phyloP scores from a whole-genome alignment of 352 stramenopile species.

The Globisporangium takayamanum region DNA sequence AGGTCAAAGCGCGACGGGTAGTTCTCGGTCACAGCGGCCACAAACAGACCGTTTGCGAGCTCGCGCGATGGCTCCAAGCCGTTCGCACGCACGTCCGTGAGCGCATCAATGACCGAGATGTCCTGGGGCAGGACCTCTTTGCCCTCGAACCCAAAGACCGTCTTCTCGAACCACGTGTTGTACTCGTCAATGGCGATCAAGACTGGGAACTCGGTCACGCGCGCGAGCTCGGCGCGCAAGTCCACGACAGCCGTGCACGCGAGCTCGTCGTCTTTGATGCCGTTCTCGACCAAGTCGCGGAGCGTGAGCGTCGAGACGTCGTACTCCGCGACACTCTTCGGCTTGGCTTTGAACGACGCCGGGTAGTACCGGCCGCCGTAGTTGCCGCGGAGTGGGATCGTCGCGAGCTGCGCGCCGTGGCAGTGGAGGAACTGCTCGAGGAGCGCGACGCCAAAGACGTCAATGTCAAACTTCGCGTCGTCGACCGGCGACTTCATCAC shows the following conservation, averaged over 20 bases:
- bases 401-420: constrained; percentile 62
- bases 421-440: constrained; percentile 75
- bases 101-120: constrained; percentile 75
- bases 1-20: constrained; percentile 73
- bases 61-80: constrained; percentile 54
- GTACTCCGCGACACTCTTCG: constrained; percentile 51
- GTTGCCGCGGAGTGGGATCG: constrained; percentile 52
- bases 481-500: constrained; percentile 79
- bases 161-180: constrained; percentile 85
- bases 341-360: constrained; percentile 61
- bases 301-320: constrained; percentile 60
- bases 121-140: constrained; percentile 62
- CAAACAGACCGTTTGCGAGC: constrained; percentile 76
- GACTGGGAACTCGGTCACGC: constrained; percentile 80
- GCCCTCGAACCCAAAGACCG: constrained; percentile 83
- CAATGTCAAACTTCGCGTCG: constrained; percentile 82
- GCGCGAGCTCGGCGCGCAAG: constrained; percentile 65
- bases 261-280: constrained; percentile 78
- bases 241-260: constrained; percentile 77
- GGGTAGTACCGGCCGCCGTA: constrained; percentile 82
- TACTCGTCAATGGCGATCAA: constrained; percentile 87
- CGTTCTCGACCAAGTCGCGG: constrained; percentile 70
- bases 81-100: constrained; percentile 60
- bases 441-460: constrained; percentile 72
- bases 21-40: constrained; percentile 81